Base-by-base conservation (phyloP, 345 rosid genomes). In the Anastatica hierochuntica region DNA sequence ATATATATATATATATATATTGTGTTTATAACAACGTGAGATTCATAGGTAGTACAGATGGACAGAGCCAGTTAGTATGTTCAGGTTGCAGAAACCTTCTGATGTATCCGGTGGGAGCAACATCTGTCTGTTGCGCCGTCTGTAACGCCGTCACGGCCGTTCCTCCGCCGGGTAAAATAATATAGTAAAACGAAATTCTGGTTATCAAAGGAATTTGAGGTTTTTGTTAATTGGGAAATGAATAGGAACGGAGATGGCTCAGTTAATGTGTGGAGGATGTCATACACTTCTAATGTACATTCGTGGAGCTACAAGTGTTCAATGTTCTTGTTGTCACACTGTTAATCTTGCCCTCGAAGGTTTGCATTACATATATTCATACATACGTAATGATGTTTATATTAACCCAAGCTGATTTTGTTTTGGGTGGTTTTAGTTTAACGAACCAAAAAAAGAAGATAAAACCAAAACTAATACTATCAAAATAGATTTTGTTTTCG, bases 191-290 rank as follows among this genome's bases (percentile, higher is more conserved):
- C n/a, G n/a, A n/a, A n/a, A n/a, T n/a, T n/a, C n/a, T n/a, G 14
- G 27, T 34, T 12, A 29, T 14, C 10, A 27, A 14, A 33, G 15
- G 5, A 10, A 35, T n/a, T 36, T n/a, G 9, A 13, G 27, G n/a
- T 48, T 21, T 56, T 15, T 48, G 42, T 13, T 1, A 33, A 46
- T 31, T 40, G 29, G 7, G 10, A 30, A 60, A 44, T 51, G 66
- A n/a, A n/a, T 73, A 92, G 98, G 98, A 50, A 92, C 96, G 4
- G 98, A 88, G 74, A 92, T 83, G 94, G 96, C 96, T 4, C 96
- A 92, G 74, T 56, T 92, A 84, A 94, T 88, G 18, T 92, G 98
- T 39, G 98, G 94, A 73, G 98, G 96, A 38, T 92, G 98, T 66
- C 95, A 92, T 72, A 88, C 98, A 52, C 72, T 92, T 56, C 73